A percentile compares a stretch with the other conserved stretches of the same genome.
Evolutionary conservation across 371 early-diverging fungal genomes (phyloP).

Genomic region (Catenaria anguillulae): DNA sequence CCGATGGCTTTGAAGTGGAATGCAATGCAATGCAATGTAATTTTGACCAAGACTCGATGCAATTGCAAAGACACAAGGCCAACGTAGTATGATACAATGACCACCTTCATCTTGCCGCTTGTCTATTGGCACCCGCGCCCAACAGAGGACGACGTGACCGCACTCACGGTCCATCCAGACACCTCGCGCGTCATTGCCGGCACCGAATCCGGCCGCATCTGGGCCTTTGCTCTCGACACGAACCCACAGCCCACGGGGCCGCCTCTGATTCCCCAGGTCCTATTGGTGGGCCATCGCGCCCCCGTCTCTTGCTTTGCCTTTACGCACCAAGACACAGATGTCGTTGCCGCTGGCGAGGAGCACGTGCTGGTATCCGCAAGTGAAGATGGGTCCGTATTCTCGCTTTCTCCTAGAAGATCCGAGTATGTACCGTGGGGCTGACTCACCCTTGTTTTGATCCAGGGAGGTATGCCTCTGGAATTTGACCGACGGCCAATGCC

Average conservation of each 20-base stretch:
- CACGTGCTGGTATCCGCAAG: not conserved
- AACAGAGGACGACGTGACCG: not conserved
- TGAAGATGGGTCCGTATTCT: too few relatives aligned
- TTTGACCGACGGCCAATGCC: conserved; percentile 2
- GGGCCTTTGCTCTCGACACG: not conserved
- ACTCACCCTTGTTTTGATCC: too few relatives aligned
- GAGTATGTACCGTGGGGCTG: too few relatives aligned
- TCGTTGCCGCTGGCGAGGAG: not conserved
- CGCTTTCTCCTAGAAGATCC: too few relatives aligned
- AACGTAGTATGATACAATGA: not conserved
- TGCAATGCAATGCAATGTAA: too few relatives aligned
- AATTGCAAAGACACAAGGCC: too few relatives aligned
- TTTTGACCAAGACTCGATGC: too few relatives aligned
- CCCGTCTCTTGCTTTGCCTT: not conserved
- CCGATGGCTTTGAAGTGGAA: too few relatives aligned
- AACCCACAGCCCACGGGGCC: not conserved
- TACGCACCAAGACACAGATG: not conserved
- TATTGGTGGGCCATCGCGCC: not conserved
- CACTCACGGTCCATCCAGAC: not conserved
- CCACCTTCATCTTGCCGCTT: not conserved
- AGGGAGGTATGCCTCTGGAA: not conserved
- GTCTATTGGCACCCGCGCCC: not conserved
- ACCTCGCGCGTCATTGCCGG: not conserved
- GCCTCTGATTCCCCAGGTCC: not conserved
- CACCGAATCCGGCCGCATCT: not conserved